These are phyloP conservation scores for Aristolochia californica DNA, from an alignment of 164 flowering plant species.

Conservation along the genomic window DNA sequence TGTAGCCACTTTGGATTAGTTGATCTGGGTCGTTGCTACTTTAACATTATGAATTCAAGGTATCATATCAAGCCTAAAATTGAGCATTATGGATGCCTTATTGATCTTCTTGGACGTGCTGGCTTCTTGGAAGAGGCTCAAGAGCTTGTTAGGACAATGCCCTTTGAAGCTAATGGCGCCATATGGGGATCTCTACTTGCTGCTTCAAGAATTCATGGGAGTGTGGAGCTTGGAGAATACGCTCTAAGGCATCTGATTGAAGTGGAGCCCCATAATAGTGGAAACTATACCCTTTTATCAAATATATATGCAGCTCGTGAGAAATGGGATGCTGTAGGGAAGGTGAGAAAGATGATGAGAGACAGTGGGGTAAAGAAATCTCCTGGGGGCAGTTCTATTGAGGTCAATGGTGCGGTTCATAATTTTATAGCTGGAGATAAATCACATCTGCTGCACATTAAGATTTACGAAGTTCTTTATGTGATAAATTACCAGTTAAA, in stretches of 20 bases:
- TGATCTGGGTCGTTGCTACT: constrained; percentile 30
- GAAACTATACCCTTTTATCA: constrained; percentile 50
- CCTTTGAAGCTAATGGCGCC: constrained; percentile 61
- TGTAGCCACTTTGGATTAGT: constrained; percentile 64
- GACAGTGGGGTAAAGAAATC: constrained; percentile 38
- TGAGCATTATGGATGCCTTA: constrained; percentile 68
- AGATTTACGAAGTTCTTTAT: constrained; percentile 24
- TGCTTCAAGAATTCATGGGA: constrained; percentile 39
- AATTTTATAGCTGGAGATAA: constrained; percentile 39
- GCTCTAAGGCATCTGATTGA: constrained; percentile 39
- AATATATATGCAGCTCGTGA: constrained; percentile 48
- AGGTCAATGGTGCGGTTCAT: constrained; percentile 32
- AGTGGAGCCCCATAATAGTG: constrained; percentile 57
- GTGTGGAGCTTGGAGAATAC: constrained; percentile 36
- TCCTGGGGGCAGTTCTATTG: constrained; percentile 48
- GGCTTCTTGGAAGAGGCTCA: constrained; percentile 49
- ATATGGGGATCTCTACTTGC: constrained; percentile 78
- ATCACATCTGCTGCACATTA: constrained; percentile 27
- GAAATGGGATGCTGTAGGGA: constrained; percentile 39
- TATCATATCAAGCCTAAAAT: constrained; percentile 38
- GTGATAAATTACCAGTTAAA: constrained; percentile 22
- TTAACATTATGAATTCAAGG: constrained; percentile 28
- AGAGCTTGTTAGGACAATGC: constrained; percentile 38
- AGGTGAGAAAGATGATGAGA: constrained; percentile 48
- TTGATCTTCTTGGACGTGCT: constrained; percentile 58